phyloP scores from a whole-genome alignment of 2,329 filamentous ascomycete genomes.

The Colletotrichum lindemuthianum region DNA sequence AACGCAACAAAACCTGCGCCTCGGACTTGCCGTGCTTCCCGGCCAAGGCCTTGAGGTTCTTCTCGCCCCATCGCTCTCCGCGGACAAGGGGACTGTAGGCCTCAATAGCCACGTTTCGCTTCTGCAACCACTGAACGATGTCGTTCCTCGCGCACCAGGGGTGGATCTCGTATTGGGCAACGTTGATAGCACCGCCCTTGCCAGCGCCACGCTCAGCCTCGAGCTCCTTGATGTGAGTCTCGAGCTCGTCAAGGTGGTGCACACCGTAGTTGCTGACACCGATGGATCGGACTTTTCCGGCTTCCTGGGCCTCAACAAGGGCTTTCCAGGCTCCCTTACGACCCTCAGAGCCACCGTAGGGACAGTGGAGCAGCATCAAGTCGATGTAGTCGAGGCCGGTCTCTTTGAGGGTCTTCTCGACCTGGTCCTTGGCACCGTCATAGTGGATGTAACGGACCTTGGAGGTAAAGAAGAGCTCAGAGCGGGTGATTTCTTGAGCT shows the following conservation, averaged over 20 bases:
- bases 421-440: constrained; percentile 69
- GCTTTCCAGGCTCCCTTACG: constrained; percentile 71
- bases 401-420: constrained; percentile 70
- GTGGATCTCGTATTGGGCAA: constrained; percentile 91
- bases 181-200: constrained; percentile 77
- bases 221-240: constrained; percentile 67
- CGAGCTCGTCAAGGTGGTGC: constrained; percentile 69
- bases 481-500: constrained; percentile 53
- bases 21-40: constrained; percentile 78
- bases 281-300: constrained; percentile 69
- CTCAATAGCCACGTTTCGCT: constrained; percentile 70
- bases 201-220: constrained; percentile 70
- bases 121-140: constrained; percentile 79
- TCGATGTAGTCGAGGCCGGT: constrained; percentile 75
- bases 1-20: constrained; percentile 82
- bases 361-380: constrained; percentile 70
- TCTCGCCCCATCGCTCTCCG: constrained; percentile 77
- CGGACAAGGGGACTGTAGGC: constrained; percentile 70
- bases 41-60: constrained; percentile 70
- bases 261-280: constrained; percentile 75
- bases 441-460: constrained; percentile 65
- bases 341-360: constrained; percentile 64
- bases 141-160: constrained; percentile 86
- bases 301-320: constrained; percentile 71
- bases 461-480: constrained; percentile 65